phyloP scores from a whole-genome alignment of 805 yeast genomes.

The Novakomyces olei region DNA sequence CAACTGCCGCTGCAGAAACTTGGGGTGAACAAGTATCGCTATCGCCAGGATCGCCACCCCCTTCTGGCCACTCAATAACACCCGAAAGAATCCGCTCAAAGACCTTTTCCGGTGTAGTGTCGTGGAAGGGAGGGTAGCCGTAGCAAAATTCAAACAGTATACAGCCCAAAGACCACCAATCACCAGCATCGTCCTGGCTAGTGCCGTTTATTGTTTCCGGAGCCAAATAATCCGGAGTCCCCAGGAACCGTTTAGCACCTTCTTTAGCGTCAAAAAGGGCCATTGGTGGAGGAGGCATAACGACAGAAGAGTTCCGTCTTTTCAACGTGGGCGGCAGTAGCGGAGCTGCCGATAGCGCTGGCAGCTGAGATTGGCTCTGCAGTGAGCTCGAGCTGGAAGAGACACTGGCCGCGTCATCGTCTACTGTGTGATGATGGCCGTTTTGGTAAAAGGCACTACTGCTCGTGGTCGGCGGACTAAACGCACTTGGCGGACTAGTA shows the following conservation, averaged over 20 bases:
- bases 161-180: conserved; percentile 99
- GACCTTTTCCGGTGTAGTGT: conserved; percentile 51
- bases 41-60: conserved; percentile 23
- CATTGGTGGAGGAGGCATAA: not conserved
- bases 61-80: conserved; percentile 59
- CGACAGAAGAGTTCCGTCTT: no score
- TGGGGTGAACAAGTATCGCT: no score
- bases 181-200: conserved; percentile 67
- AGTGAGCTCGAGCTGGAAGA: no score
- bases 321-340: no score
- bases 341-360: no score
- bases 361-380: no score
- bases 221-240: conserved; percentile 93
- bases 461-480: no score
- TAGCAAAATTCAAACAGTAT: conserved; percentile 74
- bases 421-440: no score
- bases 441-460: no score
- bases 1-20: conserved; percentile 48
- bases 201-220: conserved; percentile 84
- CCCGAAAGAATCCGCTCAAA: conserved; percentile 54
- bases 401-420: no score
- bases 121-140: conserved; percentile 92
- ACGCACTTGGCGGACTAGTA: no score
- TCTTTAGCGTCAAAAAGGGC: conserved; percentile 57
- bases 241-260: conserved; percentile 39